Conservation (phyloP, 179 eudicot species). For the Vitellaria paradoxa region DNA sequence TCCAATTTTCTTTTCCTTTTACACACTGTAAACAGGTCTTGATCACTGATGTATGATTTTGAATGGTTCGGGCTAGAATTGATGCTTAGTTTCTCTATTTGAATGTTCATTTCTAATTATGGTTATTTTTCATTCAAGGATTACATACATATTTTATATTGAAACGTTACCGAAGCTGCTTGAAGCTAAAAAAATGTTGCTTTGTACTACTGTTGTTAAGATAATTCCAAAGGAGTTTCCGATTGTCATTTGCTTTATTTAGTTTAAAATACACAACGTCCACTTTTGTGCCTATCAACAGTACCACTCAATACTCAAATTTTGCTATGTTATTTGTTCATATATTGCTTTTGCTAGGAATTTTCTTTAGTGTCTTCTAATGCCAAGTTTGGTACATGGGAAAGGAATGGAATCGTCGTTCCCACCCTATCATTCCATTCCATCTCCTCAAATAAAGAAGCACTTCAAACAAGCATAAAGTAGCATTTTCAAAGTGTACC, state of each 20-base stretch:
- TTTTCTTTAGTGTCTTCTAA: not conserved
- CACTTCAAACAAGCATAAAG: too few relatives aligned
- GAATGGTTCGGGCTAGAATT: not conserved
- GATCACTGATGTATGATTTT: too few relatives aligned
- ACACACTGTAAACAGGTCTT: too few relatives aligned
- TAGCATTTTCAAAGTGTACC: too few relatives aligned
- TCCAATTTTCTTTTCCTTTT: too few relatives aligned
- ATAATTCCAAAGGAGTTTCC: not conserved
- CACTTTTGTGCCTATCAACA: not conserved
- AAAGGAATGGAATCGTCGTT: too few relatives aligned
- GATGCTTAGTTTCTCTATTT: not conserved
- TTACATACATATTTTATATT: not conserved
- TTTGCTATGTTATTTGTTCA: not conserved
- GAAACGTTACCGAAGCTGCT: not conserved
- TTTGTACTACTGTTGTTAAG: not conserved
- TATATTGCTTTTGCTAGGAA: not conserved
- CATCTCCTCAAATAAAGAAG: too few relatives aligned
- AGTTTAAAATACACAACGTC: not conserved
- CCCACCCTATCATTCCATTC: too few relatives aligned
- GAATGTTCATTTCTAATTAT: not conserved
- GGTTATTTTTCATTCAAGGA: not conserved
- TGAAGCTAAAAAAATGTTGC: not conserved
- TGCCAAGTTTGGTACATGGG: too few relatives aligned
- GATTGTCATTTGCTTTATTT: not conserved
- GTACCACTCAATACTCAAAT: not conserved